Conservation (phyloP, 352 stramenopile genomes). For the Phytopythium cucurbitacearum region DNA sequence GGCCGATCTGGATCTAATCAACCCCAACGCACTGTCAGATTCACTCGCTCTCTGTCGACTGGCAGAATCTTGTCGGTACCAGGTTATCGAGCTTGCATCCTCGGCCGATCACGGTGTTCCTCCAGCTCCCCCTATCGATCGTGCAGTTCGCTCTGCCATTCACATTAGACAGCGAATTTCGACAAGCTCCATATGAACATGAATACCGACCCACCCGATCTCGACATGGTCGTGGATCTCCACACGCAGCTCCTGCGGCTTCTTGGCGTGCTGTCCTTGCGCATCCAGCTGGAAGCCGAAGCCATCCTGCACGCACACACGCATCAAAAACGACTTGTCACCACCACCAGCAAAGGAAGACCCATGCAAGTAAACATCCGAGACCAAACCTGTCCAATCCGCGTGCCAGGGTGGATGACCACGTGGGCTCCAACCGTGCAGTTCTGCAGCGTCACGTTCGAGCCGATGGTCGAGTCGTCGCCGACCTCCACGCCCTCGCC, state of each 20-base stretch:
- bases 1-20: constrained; percentile 76
- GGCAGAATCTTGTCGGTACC: constrained; percentile 15
- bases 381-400: constrained; percentile 54
- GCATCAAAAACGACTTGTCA: neutral
- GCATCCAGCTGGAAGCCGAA: constrained; percentile 76
- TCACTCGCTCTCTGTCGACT: too few relatives aligned
- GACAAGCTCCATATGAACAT: neutral
- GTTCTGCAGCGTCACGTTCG: constrained; percentile 64
- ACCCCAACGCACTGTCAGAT: too few relatives aligned
- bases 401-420: constrained; percentile 64
- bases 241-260: constrained; percentile 72
- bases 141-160: constrained; percentile 58
- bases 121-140: constrained; percentile 84
- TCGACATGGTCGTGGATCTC: constrained; percentile 81
- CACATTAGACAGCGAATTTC: neutral
- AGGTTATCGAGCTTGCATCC: constrained; percentile 85
- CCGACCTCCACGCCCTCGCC: constrained; percentile 57
- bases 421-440: constrained; percentile 58
- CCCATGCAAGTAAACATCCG: too few relatives aligned
- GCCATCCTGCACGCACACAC: constrained; percentile 43
- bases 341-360: neutral
- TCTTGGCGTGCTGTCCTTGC: constrained; percentile 66
- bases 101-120: constrained; percentile 66
- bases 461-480: constrained; percentile 38
- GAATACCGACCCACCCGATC: constrained; percentile 46